Evolutionary conservation across 1,139 yeast genomes (phyloP), one percentile per base, ranked within the genome.

Genomic region (Candida sanyaensis): DNA sequence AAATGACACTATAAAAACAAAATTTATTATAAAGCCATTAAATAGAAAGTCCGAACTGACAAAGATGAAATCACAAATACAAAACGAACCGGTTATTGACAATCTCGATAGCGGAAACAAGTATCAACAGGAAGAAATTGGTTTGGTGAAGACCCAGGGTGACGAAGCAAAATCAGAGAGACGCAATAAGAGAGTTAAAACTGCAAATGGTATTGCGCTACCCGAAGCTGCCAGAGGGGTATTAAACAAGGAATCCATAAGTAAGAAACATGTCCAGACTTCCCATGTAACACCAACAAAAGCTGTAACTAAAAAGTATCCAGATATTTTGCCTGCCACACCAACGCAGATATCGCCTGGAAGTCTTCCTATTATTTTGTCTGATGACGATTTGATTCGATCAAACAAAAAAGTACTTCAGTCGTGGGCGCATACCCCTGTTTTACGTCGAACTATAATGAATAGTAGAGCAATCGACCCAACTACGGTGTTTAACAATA

Each of bases 351-450:
- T 45, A 27, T 44, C 58, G 5, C 61, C 69, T 1, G 59, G 59
- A 10, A 60, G 50, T 17, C 61, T 79, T 24, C 83, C 83, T 0
- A 80, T 76, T 34, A 76, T 79, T 21, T 69, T 65, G 6, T 75
- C 82, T 1, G 84, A 82, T 48, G 84, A 84, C 34, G 90, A 84
- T 43, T 85, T 79, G 46, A 81, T 78, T 48, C 79, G 75, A 13
- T 75, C 73, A 9, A 54, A 56, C 21, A 54, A 56, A 31, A 63
- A 61, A 28, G 77, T 83, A 6, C 62, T 87, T 34, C 79, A 82
- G 50, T 79, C 78, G 36, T 88, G 96, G 96, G 96, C 93, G 1
- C 75, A 78, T 49, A 77, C 89, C 0, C 87, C 89, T 1, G 83
- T 78, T 50, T 69, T 86, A 41, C 75, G 78, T 37, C 69, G 69